Percentiles rank a stretch among this genome's conserved stretches.
Conservation (phyloP, 306 rosid species). For the Hylodesmum podocarpum region DNA sequence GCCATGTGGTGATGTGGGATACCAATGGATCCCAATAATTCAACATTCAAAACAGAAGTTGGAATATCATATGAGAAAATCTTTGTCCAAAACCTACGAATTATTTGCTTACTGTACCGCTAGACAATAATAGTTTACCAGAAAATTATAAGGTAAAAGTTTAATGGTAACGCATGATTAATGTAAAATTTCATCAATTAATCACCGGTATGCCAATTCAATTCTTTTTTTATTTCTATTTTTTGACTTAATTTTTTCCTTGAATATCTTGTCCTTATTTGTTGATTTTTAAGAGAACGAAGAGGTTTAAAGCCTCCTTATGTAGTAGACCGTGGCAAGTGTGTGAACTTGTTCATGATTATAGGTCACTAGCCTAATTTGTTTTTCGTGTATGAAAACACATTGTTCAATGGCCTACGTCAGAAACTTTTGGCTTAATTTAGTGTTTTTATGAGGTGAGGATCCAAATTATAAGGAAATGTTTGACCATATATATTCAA, state of each 20-base stretch:
- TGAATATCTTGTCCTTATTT: neutral
- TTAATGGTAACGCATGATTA: no score
- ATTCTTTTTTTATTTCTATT: neutral
- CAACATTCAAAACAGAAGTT: neutral
- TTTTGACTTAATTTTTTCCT: neutral
- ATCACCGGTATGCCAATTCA: no score
- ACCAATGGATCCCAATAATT: slow-evolving; percentile 28
- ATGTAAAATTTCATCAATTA: no score
- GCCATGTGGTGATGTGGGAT: slow-evolving; percentile 23
- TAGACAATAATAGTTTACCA: neutral
- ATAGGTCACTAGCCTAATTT: neutral
- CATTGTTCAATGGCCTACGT: no score
- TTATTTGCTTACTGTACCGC: neutral
- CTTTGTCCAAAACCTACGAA: neutral
- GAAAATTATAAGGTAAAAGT: neutral
- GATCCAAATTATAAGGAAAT: no score
- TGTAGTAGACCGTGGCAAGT: neutral
- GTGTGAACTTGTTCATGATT: neutral
- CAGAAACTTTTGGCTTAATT: no score
- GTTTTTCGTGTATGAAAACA: neutral
- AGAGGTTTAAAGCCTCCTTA: neutral
- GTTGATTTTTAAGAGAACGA: neutral
- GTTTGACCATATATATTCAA: no score
- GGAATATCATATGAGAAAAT: neutral
- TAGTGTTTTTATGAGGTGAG: no score